Conservation (phyloP, 805 yeast species). For the Myxozyma lipomycoides region DNA sequence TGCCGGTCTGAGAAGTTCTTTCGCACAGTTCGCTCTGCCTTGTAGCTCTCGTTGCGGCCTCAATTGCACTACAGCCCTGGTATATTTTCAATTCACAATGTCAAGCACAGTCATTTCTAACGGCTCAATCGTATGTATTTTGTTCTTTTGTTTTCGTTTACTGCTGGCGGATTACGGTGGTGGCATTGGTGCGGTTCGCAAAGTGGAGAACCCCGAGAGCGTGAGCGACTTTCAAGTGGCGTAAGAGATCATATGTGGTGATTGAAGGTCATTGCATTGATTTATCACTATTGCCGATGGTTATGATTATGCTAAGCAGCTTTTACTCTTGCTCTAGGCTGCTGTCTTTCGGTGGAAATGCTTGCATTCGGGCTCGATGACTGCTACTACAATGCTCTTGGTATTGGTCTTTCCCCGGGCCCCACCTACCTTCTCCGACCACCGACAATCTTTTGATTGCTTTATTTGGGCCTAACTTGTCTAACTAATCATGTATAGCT, state of each 20-base stretch:
- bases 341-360: no score
- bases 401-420: no score
- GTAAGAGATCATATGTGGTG: neutral
- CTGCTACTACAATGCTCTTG: no score
- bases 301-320: neutral
- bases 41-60: no score
- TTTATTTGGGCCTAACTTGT: neutral
- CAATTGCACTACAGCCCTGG: no score
- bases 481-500: slow-evolving; percentile 40
- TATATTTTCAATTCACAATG: no score
- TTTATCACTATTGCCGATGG: neutral
- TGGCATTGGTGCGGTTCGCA: neutral
- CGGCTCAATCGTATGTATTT: slow-evolving; percentile 23
- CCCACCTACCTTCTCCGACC: no score
- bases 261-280: no score
- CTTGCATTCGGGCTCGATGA: no score
- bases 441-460: neutral
- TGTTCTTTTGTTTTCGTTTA: neutral
- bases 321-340: neutral
- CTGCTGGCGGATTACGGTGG: neutral
- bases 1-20: no score
- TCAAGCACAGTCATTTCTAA: slow-evolving; percentile 28
- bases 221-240: neutral
- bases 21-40: no score
- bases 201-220: no score